phyloP scores from a whole-genome alignment of 1,284 basidiomycete species.

The Microbotryum scabiosae region DNA sequence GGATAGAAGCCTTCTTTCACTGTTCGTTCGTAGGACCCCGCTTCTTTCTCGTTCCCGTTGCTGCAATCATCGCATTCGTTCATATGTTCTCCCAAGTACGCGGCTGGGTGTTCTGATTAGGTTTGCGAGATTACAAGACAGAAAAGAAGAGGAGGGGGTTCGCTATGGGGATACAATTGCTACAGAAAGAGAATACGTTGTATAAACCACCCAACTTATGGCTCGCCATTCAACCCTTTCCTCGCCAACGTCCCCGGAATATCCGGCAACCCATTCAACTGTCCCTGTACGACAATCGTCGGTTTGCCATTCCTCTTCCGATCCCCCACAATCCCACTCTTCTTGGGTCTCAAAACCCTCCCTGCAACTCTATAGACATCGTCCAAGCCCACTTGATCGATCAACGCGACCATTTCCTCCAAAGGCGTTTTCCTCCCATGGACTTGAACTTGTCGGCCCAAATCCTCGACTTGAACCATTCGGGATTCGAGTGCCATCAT shows the following conservation, averaged over 20 bases:
- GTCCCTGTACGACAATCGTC: constrained; percentile 45
- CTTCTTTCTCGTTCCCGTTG: too few species aligned
- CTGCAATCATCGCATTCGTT: too few species aligned
- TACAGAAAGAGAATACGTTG: background rate
- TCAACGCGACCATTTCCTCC: constrained; percentile 83
- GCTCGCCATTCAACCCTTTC: constrained; percentile 35
- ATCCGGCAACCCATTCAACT: constrained; percentile 37
- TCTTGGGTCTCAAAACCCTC: constrained; percentile 50
- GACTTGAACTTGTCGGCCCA: constrained; percentile 79
- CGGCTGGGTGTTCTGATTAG: too few species aligned
- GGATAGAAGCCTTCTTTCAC: too few species aligned
- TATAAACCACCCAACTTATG: too few species aligned
- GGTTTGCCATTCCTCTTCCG: constrained; percentile 41
- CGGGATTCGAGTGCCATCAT: constrained; percentile 95
- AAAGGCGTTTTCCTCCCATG: constrained; percentile 79
- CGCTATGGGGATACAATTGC: too few species aligned
- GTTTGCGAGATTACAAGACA: too few species aligned
- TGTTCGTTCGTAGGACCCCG: too few species aligned
- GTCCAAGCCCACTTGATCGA: constrained; percentile 68
- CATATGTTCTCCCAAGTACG: too few species aligned
- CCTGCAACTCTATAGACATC: constrained; percentile 64
- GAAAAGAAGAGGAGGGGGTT: too few species aligned
- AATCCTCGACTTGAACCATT: constrained; percentile 80
- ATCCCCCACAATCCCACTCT: constrained; percentile 36
- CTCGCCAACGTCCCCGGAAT: constrained; percentile 37